Evolutionary conservation across 768 basidiomycete species (phyloP), one percentile per base, ranked within the genome.

Genomic region (Hemileccinum rubropunctum): DNA sequence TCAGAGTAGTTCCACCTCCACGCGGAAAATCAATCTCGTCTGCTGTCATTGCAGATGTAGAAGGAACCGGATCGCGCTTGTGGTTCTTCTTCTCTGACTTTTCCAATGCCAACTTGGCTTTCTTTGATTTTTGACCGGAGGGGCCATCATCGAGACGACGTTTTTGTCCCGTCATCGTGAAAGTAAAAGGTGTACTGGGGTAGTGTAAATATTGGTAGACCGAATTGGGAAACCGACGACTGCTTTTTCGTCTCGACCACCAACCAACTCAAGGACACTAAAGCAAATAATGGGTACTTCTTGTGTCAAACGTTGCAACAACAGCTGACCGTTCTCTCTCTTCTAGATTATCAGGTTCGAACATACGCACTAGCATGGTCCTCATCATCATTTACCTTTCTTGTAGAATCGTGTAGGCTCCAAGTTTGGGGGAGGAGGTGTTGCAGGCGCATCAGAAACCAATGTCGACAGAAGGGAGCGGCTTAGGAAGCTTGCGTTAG

Each of bases 391-490:
- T 36, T 59, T 21, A 62, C 47, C 27, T 41, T 53, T 42, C 1
- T 10, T 39, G n/a, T 61, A 95, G 89, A 95, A 94, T 76, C 91
- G 93, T 58, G 93, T 95, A 28, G 93, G 93, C 21, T 91, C 88
- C 45, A 97, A 95, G 70, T 97, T 97, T 60, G 93, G 94, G 52
- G 92, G 94, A 40, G 94, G 93, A 66, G 94, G 93, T 75, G 91
- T 95, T 46, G 95, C 95, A 35, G 92, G 95, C 28, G 91, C 89
- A 12, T 91, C 88, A 20, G 97, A 98, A 73, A 87, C 86, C 30
- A 97, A 98, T 66, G 87, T 99, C 15, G 95, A 98, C 75, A 76
- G 97, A 54, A 79, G 95, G 50, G 97, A 99, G 68, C 86, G 95
- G 45, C 77, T 98, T 37, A 75, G 95, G 51, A 98, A 98, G 73